Base-by-base conservation (phyloP, 169 alveolate genomes). In the Plasmodium coatneyi region DNA sequence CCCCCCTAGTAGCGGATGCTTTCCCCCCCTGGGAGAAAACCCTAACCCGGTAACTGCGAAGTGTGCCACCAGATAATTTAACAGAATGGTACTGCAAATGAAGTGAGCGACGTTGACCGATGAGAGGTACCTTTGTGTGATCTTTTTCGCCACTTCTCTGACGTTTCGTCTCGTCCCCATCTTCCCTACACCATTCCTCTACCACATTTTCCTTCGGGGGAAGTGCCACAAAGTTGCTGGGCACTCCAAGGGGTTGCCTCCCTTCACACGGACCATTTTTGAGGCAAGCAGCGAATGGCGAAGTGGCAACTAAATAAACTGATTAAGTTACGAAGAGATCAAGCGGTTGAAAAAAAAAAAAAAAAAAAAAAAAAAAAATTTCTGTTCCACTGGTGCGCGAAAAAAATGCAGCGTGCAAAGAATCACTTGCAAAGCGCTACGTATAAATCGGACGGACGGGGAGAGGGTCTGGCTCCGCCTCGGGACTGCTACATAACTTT, bases 21-120 rank as follows among this genome's bases (percentile, higher is more conserved):
- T 32, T 32, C 39, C 39, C 25, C 19, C 74, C 74, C 14, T 60
- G 14, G 25, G 74, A 19, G 34, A 19, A n/a, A 19, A 19, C 74
- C 74, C n/a, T 6, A 60, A 16, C 5, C 12, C 0, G n/a, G 74
- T n/a, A 25, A 25, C 32, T 60, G 70, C 22, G 34, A 49, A 39
- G 41, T 66, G 52, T 16, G 78, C 49, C n/a, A 84, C 43, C 2
- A 84, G 76, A 30, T 72, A 72, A 74, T 84, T 84, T 30, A 84
- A 84, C 7, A 84, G 36, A n/a, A 84, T 1, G 30, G 60, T 72
- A 66, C 60, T 84, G 39, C 74, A 72, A 36, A 84, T 9, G 30
- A 84, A 43, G 60, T 76, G 84, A 16, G 39, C 66, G 39, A 84
- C 74, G 66, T 52, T 36, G 10, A 71, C 16, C 56, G n/a, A 43